Base-by-base conservation (phyloP, 2,329 filamentous ascomycete species). In the Cercospora beticola region DNA sequence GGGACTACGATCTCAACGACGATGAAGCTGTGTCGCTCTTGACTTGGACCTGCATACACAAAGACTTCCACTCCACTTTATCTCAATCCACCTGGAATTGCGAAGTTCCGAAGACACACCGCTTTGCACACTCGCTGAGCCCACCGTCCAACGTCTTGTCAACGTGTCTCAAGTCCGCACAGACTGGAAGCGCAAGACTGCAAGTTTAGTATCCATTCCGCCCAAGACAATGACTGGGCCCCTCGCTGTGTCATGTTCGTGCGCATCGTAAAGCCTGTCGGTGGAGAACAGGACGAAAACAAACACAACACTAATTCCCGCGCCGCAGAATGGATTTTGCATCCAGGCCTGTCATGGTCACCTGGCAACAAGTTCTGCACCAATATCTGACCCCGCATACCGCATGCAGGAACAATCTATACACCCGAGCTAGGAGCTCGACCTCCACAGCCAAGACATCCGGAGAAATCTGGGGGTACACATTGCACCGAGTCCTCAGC, bases 391-490 rank as follows among this genome's bases (percentile, higher is more conserved):
- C 58, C 58, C 58, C 58, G 58, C 58, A 16, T 40, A 18, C 21
- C 43, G 28, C 58, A 43, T 61, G 58, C 58, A 61, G 30, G 33
- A 36, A 61, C 58, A 61, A 61, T 61, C 33, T 61, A 61, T 26
- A 10, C 33, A n/a, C 14, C 18, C 58, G 18, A 33, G 58, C 31
- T 61, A 46, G 18, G 58, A 61, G 58, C 58, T 61, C 58, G 58
- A 46, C 58, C 58, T 61, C 58, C 58, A 26, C 31, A 61, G 58
- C 58, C 58, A 61, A 61, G 33, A 40, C 40, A 23, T 61, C 18
- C 58, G 58, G 58, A 61, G 58, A 61, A 61, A 61, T 61, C 58
- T 61, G 58, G 58, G 58, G 58, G 30, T 40, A 36, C 31, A 43
- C 31, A 61, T 56, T 43, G 33, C 33, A 43, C 58, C 58, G 58